Percentiles rank a stretch among this genome's conserved stretches.
Conservation (phyloP, 768 basidiomycete genomes). For the Clathrus columnatus region DNA sequence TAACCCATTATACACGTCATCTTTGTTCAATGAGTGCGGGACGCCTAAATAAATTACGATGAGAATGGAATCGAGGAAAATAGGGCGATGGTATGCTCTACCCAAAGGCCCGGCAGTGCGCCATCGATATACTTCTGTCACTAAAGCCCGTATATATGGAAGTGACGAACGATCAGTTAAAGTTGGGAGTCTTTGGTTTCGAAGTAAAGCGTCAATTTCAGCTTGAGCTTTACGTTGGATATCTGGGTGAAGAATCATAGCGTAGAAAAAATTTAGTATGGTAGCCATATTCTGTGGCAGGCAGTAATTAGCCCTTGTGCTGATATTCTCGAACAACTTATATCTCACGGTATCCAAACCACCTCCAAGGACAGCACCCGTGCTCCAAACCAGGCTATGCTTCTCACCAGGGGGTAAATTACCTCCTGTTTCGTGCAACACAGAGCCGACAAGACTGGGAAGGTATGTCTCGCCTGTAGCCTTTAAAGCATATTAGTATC, state of each 20-base stretch:
- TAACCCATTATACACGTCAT: no score
- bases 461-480: conserved; percentile 13
- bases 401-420: not conserved
- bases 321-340: not conserved
- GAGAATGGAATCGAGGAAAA: not conserved
- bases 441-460: no score
- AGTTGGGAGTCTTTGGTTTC: conserved; percentile 7
- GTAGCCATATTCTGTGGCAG: conserved; percentile 1
- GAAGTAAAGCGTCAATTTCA: conserved; percentile 11
- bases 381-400: conserved; percentile 6
- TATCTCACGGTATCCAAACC: not conserved
- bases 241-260: conserved; percentile 22
- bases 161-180: conserved; percentile 11
- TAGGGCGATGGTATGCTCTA: conserved; percentile 10
- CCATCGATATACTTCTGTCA: conserved; percentile 10
- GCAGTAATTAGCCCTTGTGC: no score
- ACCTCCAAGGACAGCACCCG: not conserved
- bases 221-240: conserved; percentile 16
- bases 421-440: conserved; percentile 1
- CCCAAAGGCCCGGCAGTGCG: not conserved
- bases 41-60: not conserved
- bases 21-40: no score
- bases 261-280: conserved; percentile 15
- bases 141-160: conserved; percentile 14
- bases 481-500: conserved; percentile 1